These are phyloP conservation scores for Alternaria alternata DNA, from an alignment of 2,329 filamentous ascomycete species.

Conservation along the genomic window DNA sequence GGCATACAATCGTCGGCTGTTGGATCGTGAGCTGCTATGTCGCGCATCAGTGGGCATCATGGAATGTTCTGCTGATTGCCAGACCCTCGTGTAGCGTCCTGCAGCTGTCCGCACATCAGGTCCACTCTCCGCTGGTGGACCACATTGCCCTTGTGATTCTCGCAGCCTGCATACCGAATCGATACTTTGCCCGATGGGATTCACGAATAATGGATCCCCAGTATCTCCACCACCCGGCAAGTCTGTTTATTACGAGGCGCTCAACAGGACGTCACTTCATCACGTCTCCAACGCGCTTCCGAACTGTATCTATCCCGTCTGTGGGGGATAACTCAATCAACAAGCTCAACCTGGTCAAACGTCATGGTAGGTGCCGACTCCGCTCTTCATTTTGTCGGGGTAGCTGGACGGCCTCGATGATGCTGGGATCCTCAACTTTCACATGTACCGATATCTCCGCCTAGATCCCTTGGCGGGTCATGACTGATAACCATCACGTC, in stretches of 20 bases:
- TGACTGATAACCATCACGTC: not conserved
- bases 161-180: slow-evolving; percentile 7
- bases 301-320: not conserved
- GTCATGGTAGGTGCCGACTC: not conserved
- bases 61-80: not conserved
- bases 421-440: not conserved
- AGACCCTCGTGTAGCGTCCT: slow-evolving; percentile 3
- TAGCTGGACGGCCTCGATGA: not conserved
- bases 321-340: not conserved
- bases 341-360: slow-evolving; percentile 6
- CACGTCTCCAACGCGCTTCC: not conserved
- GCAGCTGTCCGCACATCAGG: slow-evolving; percentile 21
- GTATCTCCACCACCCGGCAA: slow-evolving; percentile 18
- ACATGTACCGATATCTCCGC: not conserved
- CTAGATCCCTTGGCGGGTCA: not conserved
- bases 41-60: not conserved
- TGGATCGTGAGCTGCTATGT: not conserved
- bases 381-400: not conserved
- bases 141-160: slow-evolving; percentile 8
- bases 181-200: slow-evolving; percentile 8
- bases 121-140: slow-evolving; percentile 19
- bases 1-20: not conserved
- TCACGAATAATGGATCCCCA: slow-evolving; percentile 11
- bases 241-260: slow-evolving; percentile 19
- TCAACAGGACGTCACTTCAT: not conserved